Conservation (phyloP, 2,329 filamentous ascomycete species). For the Paraphaeosphaeria sporulosa region DNA sequence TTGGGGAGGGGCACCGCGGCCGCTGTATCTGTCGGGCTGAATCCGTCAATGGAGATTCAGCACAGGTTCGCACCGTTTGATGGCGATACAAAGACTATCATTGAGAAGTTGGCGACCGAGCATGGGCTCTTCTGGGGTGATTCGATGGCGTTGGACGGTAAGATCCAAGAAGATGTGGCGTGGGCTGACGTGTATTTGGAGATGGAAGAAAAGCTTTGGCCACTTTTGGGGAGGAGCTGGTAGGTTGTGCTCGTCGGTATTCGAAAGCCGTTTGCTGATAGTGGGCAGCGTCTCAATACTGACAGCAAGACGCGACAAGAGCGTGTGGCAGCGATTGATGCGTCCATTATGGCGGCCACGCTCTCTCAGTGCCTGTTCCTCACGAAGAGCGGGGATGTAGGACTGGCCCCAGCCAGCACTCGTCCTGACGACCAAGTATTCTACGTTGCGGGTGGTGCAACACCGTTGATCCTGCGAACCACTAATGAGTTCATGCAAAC, state of each 20-base stretch:
- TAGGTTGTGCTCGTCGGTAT: background rate
- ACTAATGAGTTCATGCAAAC: too few species aligned
- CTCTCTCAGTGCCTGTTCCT: conserved; percentile 16
- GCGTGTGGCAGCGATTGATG: conserved; percentile 8
- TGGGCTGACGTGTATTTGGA: background rate
- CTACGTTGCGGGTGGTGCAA: conserved; percentile 19
- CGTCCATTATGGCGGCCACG: conserved; percentile 18
- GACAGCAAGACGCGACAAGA: background rate
- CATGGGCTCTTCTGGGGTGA: background rate
- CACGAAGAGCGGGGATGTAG: conserved; percentile 5
- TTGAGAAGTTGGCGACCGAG: background rate
- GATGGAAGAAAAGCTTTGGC: background rate
- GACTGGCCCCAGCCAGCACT: conserved; percentile 18
- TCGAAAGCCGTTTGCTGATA: background rate
- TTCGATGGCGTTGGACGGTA: background rate
- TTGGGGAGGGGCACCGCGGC: background rate
- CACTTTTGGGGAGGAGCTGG: background rate
- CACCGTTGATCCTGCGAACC: conserved; percentile 21
- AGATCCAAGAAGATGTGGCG: background rate
- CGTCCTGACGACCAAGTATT: conserved; percentile 18
- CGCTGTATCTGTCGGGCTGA: background rate
- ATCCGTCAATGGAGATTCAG: background rate
- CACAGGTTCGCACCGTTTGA: background rate
- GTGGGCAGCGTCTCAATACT: background rate
- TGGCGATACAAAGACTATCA: background rate